A percentile compares a stretch with the other conserved stretches of the same genome.
Evolutionary conservation across 768 basidiomycete species (phyloP).

Genomic region (Suillus bovinus): DNA sequence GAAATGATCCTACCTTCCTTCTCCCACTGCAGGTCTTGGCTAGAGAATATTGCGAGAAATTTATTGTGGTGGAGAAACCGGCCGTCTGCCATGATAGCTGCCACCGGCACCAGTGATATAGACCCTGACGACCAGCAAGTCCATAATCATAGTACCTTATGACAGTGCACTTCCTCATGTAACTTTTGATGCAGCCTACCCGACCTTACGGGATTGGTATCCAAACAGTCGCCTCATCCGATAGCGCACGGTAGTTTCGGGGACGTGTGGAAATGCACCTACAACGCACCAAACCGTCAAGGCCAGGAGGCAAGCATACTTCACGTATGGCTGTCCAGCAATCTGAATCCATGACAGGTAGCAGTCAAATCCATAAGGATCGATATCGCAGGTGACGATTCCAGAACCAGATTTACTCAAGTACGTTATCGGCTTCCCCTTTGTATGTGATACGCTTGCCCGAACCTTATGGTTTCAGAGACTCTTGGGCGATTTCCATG

Average conservation of each 20-base stretch:
- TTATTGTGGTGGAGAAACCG: not conserved
- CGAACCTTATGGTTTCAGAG: constrained; percentile 8
- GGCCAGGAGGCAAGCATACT: not conserved
- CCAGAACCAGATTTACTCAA: not conserved
- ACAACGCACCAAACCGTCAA: not conserved
- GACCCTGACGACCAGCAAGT: not conserved
- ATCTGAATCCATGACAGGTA: constrained; percentile 8
- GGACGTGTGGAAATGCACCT: constrained; percentile 13
- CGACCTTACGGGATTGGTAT: constrained; percentile 8
- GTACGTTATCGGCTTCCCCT: not conserved
- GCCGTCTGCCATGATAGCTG: not conserved
- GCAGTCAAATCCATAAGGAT: constrained; percentile 13
- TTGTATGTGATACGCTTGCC: not conserved
- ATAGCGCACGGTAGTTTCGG: constrained; percentile 9
- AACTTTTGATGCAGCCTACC: not conserved
- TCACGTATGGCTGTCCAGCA: not conserved
- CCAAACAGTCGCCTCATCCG: not conserved
- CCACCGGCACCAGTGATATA: not conserved
- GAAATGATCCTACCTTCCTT: not conserved
- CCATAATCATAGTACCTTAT: not conserved
- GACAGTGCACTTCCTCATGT: not conserved
- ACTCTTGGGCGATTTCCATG: constrained; percentile 18
- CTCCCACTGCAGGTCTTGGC: not conserved
- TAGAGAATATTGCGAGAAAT: not conserved
- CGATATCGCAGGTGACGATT: constrained; percentile 5